phyloP scores from a whole-genome alignment of 169 alveolate species.

The Plasmodium falciparum region DNA sequence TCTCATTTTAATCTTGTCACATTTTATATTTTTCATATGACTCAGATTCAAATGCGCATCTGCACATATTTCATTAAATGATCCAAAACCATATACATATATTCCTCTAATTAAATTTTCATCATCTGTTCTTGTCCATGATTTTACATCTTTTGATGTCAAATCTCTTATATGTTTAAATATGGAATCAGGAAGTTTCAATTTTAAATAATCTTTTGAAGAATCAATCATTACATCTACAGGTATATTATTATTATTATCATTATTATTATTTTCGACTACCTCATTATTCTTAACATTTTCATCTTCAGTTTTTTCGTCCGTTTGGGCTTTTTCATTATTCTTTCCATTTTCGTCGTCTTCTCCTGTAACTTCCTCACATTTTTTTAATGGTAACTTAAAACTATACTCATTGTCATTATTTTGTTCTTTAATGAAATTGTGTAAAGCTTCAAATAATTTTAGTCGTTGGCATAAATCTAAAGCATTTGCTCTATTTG shows the following conservation, averaged over 20 bases:
- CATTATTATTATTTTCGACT: too few species aligned
- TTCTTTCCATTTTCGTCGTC: constrained; percentile 6
- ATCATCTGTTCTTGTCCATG: constrained; percentile 87
- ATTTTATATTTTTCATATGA: constrained; percentile 82
- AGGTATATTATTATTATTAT: too few species aligned
- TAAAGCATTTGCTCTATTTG: constrained; percentile 81
- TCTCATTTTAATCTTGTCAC: constrained; percentile 86
- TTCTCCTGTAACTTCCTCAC: background rate
- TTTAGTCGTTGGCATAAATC: constrained; percentile 79
- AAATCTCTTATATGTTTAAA: constrained; percentile 79
- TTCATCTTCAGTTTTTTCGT: constrained; percentile 4
- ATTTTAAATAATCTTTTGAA: constrained; percentile 69
- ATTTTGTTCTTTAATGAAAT: constrained; percentile 80
- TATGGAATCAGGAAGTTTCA: constrained; percentile 81
- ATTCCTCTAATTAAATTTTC: constrained; percentile 88
- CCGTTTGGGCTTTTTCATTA: constrained; percentile 13
- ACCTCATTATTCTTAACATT: background rate
- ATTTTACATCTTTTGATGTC: constrained; percentile 84
- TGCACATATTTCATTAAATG: constrained; percentile 90
- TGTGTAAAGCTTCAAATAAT: constrained; percentile 77
- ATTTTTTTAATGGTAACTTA: constrained; percentile 78
- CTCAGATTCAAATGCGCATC: constrained; percentile 85
- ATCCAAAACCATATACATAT: constrained; percentile 91
- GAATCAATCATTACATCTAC: background rate
- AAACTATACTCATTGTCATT: constrained; percentile 83